Evolutionary conservation across 108 stramenopile species (phyloP).

Genomic region (Nitzschia sp.): DNA sequence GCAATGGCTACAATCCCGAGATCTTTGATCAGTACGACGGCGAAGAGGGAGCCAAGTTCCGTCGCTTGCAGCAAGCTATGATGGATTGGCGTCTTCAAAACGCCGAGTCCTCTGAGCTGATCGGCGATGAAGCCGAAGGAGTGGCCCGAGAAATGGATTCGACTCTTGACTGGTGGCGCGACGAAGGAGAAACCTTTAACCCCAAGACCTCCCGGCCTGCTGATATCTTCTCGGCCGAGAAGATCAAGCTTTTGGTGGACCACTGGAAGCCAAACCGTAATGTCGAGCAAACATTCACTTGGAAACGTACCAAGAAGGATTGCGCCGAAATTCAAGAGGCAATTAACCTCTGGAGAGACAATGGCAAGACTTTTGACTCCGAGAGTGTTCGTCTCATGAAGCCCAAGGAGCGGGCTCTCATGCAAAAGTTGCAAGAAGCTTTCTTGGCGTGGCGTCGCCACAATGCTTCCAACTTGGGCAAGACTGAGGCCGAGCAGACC

Average conservation of each 20-base stretch:
- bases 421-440: slow-evolving; percentile 29
- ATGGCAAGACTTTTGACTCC: slow-evolving; percentile 34
- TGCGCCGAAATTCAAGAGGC: slow-evolving; percentile 33
- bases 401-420: slow-evolving; percentile 24
- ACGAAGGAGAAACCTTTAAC: slow-evolving; percentile 27
- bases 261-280: slow-evolving; percentile 28
- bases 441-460: slow-evolving; percentile 44
- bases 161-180: slow-evolving; percentile 38
- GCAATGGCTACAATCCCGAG: slow-evolving; percentile 35
- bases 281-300: slow-evolving; percentile 20
- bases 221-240: slow-evolving; percentile 24
- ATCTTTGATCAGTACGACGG: slow-evolving; percentile 37
- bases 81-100: slow-evolving; percentile 30
- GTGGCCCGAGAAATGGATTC: slow-evolving; percentile 37
- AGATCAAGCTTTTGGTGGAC: slow-evolving; percentile 28
- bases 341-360: slow-evolving; percentile 30
- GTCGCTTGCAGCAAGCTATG: slow-evolving; percentile 39
- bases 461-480: slow-evolving; percentile 28
- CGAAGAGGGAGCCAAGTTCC: slow-evolving; percentile 39
- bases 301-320: slow-evolving; percentile 25
- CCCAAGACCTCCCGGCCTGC: slow-evolving; percentile 12
- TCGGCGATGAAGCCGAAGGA: slow-evolving; percentile 22
- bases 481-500: slow-evolving; percentile 35
- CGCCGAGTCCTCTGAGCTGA: slow-evolving; percentile 22
- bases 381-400: slow-evolving; percentile 24